Evolutionary conservation across 192 early-diverging fungal species (phyloP).

Genomic region (Spizellomyces sp.): DNA sequence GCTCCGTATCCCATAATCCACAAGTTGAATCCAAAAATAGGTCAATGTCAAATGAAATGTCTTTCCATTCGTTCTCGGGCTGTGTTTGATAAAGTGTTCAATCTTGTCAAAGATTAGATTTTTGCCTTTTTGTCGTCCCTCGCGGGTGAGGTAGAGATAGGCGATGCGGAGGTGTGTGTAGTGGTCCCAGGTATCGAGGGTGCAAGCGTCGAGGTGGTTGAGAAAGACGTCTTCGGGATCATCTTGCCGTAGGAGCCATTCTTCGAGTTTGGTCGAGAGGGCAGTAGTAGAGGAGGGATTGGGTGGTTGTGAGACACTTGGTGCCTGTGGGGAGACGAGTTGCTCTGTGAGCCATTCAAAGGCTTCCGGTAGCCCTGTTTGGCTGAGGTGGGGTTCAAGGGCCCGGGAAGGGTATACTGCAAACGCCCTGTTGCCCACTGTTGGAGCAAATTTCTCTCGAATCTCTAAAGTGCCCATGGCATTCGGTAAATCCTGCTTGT

Average conservation of each 20-base stretch:
- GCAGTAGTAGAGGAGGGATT: background rate
- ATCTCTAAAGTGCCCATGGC: too few species aligned
- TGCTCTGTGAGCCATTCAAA: background rate
- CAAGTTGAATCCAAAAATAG: slow-evolving; percentile 4
- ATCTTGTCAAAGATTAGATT: background rate
- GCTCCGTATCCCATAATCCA: background rate
- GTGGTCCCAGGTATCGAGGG: slow-evolving; percentile 6
- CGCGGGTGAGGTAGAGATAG: slow-evolving; percentile 1
- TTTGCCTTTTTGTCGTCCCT: slow-evolving; percentile 8
- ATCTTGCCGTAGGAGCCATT: background rate
- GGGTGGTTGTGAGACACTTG: background rate
- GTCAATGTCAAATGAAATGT: slow-evolving; percentile 4
- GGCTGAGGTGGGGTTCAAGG: too few species aligned
- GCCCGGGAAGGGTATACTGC: too few species aligned
- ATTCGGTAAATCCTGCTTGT: too few species aligned
- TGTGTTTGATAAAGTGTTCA: slow-evolving; percentile 5
- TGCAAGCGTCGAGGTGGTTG: background rate
- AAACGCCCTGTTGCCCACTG: too few species aligned
- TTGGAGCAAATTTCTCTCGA: too few species aligned
- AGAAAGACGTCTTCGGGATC: background rate
- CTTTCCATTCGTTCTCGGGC: background rate
- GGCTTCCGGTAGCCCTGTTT: background rate
- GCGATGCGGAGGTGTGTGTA: slow-evolving; percentile 12
- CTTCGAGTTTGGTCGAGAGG: background rate
- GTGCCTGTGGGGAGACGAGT: background rate